A percentile compares a stretch with the other conserved stretches of the same genome.
Conservation (phyloP, 2,329 filamentous ascomycete species). For the Hypoxylon sp. region DNA sequence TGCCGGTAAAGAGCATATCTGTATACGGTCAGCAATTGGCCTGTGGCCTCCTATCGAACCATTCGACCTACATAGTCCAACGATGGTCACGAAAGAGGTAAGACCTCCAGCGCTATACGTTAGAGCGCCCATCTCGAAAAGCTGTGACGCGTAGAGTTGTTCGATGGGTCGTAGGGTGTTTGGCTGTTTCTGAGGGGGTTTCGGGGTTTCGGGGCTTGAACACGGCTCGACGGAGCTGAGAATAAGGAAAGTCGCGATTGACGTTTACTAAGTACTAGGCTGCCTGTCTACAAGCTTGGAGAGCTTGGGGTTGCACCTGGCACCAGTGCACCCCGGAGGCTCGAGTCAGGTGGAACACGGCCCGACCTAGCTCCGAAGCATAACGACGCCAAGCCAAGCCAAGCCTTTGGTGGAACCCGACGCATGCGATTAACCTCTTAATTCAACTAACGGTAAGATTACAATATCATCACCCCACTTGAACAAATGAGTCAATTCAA, state of each 20-base stretch:
- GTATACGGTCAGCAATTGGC: slow-evolving; percentile 41
- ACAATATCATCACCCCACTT: slow-evolving; percentile 23
- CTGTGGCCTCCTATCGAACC: not conserved
- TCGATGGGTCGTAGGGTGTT: slow-evolving; percentile 25
- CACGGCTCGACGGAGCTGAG: slow-evolving; percentile 43
- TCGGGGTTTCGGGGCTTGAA: slow-evolving; percentile 25
- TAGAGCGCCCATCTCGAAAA: slow-evolving; percentile 43
- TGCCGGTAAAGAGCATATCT: slow-evolving; percentile 99
- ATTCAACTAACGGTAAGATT: slow-evolving; percentile 21
- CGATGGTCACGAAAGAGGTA: slow-evolving; percentile 45
- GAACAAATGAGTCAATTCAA: slow-evolving; percentile 35
- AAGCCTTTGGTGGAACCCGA: not conserved
- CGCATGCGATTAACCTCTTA: not conserved
- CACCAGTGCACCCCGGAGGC: slow-evolving; percentile 8
- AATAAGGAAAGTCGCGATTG: slow-evolving; percentile 43
- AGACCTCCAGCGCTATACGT: slow-evolving; percentile 44
- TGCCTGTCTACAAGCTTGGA: slow-evolving; percentile 35
- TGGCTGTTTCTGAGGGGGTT: slow-evolving; percentile 13
- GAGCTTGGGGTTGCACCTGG: slow-evolving; percentile 36
- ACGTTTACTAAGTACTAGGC: slow-evolving; percentile 34
- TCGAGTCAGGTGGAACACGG: slow-evolving; percentile 21
- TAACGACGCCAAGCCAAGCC: not conserved
- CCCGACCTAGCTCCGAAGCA: slow-evolving; percentile 34
- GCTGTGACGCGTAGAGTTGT: not conserved
- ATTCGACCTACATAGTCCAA: slow-evolving; percentile 52